Evolutionary conservation across 2,329 filamentous ascomycete species (phyloP).

Genomic region (Didymella exigua): DNA sequence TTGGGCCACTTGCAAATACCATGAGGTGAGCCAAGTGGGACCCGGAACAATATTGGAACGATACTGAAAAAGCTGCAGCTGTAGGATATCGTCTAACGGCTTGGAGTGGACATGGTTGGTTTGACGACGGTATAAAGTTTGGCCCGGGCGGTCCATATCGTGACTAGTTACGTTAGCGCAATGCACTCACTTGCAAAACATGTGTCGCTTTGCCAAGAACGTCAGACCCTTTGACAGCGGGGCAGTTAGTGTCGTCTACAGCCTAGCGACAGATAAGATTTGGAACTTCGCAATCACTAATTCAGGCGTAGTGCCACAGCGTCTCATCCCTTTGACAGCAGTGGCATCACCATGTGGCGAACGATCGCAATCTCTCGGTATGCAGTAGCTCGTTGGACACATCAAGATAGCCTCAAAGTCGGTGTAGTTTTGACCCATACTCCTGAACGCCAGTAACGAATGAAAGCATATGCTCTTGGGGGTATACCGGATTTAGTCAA

Average conservation of each 20-base stretch:
- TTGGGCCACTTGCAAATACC: neutral
- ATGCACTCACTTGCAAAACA: constrained; percentile 9
- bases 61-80: constrained; percentile 27
- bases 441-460: constrained; percentile 27
- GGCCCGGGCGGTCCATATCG: constrained; percentile 10
- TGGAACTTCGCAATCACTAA: constrained; percentile 19
- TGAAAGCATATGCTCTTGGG: constrained; percentile 15
- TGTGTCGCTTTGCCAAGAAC: constrained; percentile 11
- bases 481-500: constrained; percentile 40
- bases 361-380: constrained; percentile 8
- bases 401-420: constrained; percentile 9
- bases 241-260: constrained; percentile 18
- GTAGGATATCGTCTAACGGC: constrained; percentile 13
- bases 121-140: constrained; percentile 28
- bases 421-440: constrained; percentile 15
- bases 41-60: constrained; percentile 12
- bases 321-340: constrained; percentile 16
- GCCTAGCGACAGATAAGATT: constrained; percentile 18
- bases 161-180: constrained; percentile 22
- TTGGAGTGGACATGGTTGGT: constrained; percentile 8
- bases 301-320: constrained; percentile 21
- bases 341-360: constrained; percentile 20
- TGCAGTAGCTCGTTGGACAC: constrained; percentile 10
- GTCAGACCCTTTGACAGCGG: constrained; percentile 31
- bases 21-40: neutral